Evolutionary conservation across 2,329 filamentous ascomycete species (phyloP).

Genomic region (Metarhizium rileyi): DNA sequence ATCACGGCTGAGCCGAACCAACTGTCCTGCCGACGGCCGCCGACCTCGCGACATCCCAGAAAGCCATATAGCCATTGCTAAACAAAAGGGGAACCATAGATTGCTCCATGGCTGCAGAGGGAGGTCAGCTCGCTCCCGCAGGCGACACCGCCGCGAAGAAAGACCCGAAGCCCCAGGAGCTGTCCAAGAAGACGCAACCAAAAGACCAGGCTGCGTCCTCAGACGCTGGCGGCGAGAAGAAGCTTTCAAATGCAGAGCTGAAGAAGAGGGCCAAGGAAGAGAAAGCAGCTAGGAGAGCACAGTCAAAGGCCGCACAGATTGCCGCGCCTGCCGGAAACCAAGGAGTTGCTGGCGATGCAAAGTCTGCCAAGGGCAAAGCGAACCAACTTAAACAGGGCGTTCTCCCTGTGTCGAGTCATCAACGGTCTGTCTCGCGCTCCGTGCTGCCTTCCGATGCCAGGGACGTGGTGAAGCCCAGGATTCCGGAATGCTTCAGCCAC

Average conservation of each 20-base stretch:
- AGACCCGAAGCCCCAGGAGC: constrained; percentile 14
- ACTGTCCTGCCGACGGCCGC: background rate
- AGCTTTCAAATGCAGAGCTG: constrained; percentile 65
- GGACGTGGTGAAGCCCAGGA: constrained; percentile 45
- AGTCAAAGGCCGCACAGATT: constrained; percentile 49
- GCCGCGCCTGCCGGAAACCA: constrained; percentile 12
- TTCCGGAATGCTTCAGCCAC: constrained; percentile 71
- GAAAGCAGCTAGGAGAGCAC: constrained; percentile 76
- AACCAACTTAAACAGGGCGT: constrained; percentile 41
- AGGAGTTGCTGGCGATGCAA: constrained; percentile 25
- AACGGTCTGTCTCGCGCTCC: constrained; percentile 24
- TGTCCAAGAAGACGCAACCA: constrained; percentile 8
- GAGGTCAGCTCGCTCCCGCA: constrained; percentile 19
- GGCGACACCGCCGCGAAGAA: constrained; percentile 16
- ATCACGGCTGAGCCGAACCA: background rate
- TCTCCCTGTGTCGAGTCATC: constrained; percentile 21
- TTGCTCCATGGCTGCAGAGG: constrained; percentile 22
- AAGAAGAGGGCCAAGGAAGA: constrained; percentile 88
- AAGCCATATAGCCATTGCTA: background rate
- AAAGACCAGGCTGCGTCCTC: constrained; percentile 12
- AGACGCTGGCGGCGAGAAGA: constrained; percentile 30
- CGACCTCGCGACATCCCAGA: background rate
- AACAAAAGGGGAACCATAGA: background rate
- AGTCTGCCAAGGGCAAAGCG: constrained; percentile 33
- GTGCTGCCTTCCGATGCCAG: constrained; percentile 28